Evolutionary conservation across 345 rosid genomes (phyloP).

Genomic region (Populus deltoides): DNA sequence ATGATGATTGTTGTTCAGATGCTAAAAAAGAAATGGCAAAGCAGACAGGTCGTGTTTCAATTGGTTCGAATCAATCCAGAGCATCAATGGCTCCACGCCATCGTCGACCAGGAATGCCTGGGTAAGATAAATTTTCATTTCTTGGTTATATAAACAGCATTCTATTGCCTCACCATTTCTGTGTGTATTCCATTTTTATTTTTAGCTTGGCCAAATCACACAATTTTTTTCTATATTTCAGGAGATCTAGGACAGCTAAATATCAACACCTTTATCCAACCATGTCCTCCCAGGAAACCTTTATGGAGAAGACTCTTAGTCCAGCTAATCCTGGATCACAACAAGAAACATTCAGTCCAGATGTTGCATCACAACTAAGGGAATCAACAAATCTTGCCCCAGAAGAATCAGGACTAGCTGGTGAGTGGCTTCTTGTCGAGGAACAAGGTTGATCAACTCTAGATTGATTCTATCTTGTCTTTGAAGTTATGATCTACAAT

Average conservation of each 20-base stretch:
- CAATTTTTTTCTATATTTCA: conserved; percentile 13
- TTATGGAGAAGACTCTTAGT: conserved; percentile 31
- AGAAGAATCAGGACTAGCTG: conserved; percentile 26
- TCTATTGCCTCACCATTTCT: background rate
- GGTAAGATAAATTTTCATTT: conserved; percentile 36
- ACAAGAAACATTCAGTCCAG: conserved; percentile 27
- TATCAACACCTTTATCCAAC: conserved; percentile 45
- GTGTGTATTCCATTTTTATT: background rate
- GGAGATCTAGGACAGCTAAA: conserved; percentile 44
- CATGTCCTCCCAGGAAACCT: conserved; percentile 35
- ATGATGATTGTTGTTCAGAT: conserved; percentile 35
- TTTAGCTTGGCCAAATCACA: background rate
- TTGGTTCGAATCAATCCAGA: conserved; percentile 36
- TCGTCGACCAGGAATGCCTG: conserved; percentile 61
- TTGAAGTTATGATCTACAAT: background rate
- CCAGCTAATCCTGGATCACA: conserved; percentile 23
- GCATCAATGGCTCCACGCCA: conserved; percentile 38
- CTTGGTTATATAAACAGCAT: background rate
- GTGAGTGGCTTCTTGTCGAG: conserved; percentile 40
- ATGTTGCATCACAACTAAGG: conserved; percentile 17
- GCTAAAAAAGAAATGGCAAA: conserved; percentile 67
- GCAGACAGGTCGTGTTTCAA: conserved; percentile 48
- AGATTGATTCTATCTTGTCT: background rate
- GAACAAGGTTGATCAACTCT: conserved; percentile 4
- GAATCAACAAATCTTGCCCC: conserved; percentile 9